Evolutionary conservation across 2,329 filamentous ascomycete species (phyloP), one percentile per base, ranked within the genome.

Genomic region (Coccinonectria pachysandricola): DNA sequence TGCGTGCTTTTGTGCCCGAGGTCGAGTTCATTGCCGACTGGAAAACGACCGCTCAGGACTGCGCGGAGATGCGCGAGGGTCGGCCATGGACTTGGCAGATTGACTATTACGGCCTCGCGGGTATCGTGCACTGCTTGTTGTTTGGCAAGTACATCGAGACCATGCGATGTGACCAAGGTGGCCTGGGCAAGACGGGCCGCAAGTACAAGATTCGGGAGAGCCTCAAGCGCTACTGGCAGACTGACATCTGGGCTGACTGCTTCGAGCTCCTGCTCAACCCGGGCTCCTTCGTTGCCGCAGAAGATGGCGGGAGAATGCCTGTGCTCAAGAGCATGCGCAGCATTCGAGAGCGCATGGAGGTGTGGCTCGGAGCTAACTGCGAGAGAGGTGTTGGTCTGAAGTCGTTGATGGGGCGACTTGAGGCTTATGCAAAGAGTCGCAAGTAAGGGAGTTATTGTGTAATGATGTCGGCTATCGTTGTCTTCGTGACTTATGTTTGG

Each of bases 1-100:
- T 95, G 83, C 76, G 74, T 31, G 76, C 73, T 3, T 98, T 96
- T 60, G 57, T 59, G 3, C 66, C 77, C 0, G 71, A 78, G 21
- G 84, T 88, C 8, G 54, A 57, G 23, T 98, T 98, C 62, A 75
- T 96, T 33, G 91, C 88, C 0, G 91, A 98, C 58, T 98, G 91
- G 91, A 82, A 91, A 54, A 86, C 84, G 0, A 74, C 72, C 10
- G 70, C 80, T 13, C 79, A 85, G 27, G 91, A 98, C 56, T 98
- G 91, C 54, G 79, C 83, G 11, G 91, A 98, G 64, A 94, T 96
- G 72, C 79, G 87, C 23, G 88, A 98, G 58, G 72, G 85, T 30
- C 71, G 88, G 1, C 86, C 87, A 1, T 98, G 91, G 91, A 96
- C 88, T 2, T 95, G 86, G 63, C 91, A 98, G 53, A 84, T 95